Base-by-base conservation (phyloP, 1,284 basidiomycete species). In the Ustilago loliicola region DNA sequence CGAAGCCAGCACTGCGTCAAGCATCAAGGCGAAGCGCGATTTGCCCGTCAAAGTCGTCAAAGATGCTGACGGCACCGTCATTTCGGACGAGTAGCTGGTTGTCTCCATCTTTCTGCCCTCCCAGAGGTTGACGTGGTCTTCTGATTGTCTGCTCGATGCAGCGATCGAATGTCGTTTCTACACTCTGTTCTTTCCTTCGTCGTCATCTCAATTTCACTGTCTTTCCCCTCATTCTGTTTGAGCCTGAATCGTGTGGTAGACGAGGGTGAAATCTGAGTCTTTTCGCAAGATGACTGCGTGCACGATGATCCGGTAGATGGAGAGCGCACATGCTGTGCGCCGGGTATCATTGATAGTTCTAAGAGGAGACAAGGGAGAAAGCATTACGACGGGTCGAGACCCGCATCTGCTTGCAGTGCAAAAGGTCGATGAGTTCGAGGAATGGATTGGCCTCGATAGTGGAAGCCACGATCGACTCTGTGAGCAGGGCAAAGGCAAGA, bases 361-460 rank as follows among this genome's bases (percentile, higher is more conserved):
- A 23, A 10, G 34, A 40, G 4, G n/a, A n/a, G 15, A 65, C 62
- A 7, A 68, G 60, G 7, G 57, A 48, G 25, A 75, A 75, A 0
- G 72, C 72, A 29, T 75, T 66, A 2, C 72, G 40, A 5, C 72
- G 21, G 2, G 62, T 63, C 8, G 53, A 52, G 23, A 75, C 62
- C 2, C 62, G 51, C 58, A 70, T 66, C 55, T 66, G 62, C 45
- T 66, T 65, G 56, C 66, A 75, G 10, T 62, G 50, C 38, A 59
- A 55, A 4, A 75, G 52, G 23, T 75, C 66, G 17, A 70, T 48
- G 9, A 29, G 13, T 13, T 75, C 62, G 4, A 75, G 19, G 11
- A 56, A 70, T 0, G 54, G 59, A 27, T 75, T 75, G 1, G 54
- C 25, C 9, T 62, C 56, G 27, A 75, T 75, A 0, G 63, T 70